Percentiles rank a stretch among this genome's conserved stretches.
These are phyloP conservation scores for Penicillium crustosum DNA, from an alignment of 2,329 filamentous ascomycete species.

Conservation along the genomic window DNA sequence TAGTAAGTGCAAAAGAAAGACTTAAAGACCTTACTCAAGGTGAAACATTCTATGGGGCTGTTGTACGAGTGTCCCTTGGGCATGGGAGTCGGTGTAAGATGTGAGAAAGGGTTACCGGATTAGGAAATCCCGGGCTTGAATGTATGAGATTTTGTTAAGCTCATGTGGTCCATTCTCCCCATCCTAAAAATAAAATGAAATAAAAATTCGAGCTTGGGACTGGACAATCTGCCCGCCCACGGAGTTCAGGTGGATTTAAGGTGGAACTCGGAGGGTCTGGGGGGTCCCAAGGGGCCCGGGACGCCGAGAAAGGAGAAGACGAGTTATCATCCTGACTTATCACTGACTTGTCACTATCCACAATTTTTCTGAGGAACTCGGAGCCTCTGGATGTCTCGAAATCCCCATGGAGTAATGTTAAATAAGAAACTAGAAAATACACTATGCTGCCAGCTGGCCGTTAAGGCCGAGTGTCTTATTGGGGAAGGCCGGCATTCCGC, in stretches of 20 bases:
- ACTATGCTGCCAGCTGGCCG: not conserved
- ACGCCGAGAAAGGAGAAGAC: slow-evolving; percentile 9
- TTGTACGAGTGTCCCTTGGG: not conserved
- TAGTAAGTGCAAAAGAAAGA: not conserved
- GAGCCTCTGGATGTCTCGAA: not conserved
- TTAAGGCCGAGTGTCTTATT: not conserved
- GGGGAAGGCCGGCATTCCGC: not conserved
- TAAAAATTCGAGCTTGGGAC: not conserved
- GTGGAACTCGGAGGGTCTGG: slow-evolving; percentile 5
- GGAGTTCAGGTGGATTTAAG: slow-evolving; percentile 1
- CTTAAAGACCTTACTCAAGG: not conserved
- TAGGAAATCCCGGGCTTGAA: slow-evolving; percentile 15
- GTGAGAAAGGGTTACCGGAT: slow-evolving; percentile 15
- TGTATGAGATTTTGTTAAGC: slow-evolving; percentile 9
- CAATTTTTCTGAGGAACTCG: not conserved
- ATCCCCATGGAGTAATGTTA: not conserved
- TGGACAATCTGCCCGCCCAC: not conserved
- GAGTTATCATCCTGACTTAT: not conserved
- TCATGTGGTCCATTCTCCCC: slow-evolving; percentile 2
- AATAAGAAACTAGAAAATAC: not conserved
- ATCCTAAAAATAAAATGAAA: slow-evolving; percentile 11
- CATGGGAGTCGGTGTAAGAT: slow-evolving; percentile 1
- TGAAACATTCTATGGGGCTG: not conserved
- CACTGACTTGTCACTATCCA: not conserved
- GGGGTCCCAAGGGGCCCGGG: slow-evolving; percentile 1